A percentile compares a stretch with the other conserved stretches of the same genome.
phyloP scores from a whole-genome alignment of 306 rosid species.

The Canavalia gladiata region DNA sequence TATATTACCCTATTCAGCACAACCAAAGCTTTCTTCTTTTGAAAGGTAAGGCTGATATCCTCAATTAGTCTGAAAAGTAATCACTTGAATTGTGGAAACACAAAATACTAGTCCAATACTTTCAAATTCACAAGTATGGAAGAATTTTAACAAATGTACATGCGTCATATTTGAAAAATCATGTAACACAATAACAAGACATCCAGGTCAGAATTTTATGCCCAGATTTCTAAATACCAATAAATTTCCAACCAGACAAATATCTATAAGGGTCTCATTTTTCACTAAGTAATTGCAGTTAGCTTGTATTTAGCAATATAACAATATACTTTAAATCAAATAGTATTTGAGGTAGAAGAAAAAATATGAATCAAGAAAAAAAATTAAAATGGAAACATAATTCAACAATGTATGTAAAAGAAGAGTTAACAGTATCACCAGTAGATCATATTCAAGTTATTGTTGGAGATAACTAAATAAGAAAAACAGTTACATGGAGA shows the following conservation, averaged over 20 bases:
- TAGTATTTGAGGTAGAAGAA: conserved; percentile 12
- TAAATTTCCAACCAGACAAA: neutral
- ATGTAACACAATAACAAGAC: neutral
- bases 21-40: neutral
- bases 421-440: neutral
- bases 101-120: too few species aligned
- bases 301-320: neutral
- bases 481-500: conserved; percentile 8
- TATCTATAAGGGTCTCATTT: neutral
- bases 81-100: too few species aligned
- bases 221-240: neutral
- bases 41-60: conserved; percentile 5
- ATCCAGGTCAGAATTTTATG: neutral
- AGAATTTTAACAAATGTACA: too few species aligned
- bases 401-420: neutral
- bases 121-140: too few species aligned
- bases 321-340: conserved; percentile 3
- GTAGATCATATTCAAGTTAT: neutral
- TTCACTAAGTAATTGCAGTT: neutral
- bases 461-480: conserved; percentile 2
- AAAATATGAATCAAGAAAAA: neutral
- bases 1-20: neutral
- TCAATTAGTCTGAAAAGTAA: neutral
- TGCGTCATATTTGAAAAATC: neutral
- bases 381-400: neutral